Evolutionary conservation across 345 rosid genomes (phyloP).

Genomic region (Conringia planisiliqua): DNA sequence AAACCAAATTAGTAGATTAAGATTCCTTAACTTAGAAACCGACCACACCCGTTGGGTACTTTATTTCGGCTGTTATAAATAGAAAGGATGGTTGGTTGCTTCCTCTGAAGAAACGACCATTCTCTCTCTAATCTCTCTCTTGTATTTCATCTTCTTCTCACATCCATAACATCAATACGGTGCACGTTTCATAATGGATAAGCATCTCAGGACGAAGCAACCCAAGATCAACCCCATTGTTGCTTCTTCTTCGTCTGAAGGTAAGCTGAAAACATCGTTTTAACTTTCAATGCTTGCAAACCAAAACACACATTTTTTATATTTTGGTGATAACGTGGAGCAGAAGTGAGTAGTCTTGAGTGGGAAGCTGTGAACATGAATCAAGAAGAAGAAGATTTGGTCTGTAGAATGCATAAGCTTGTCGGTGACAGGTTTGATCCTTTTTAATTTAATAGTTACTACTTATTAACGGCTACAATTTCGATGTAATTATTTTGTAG

Average conservation of each 20-base stretch:
- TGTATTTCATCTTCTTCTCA: neutral
- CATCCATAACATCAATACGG: neutral
- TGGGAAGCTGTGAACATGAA: conserved; percentile 52
- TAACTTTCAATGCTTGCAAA: neutral
- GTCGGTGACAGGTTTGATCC: conserved; percentile 55
- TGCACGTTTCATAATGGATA: conserved; percentile 15
- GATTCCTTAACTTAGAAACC: neutral
- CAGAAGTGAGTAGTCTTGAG: conserved; percentile 59
- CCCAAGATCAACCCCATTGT: conserved; percentile 8
- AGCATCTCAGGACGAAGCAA: conserved; percentile 24
- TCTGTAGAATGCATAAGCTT: conserved; percentile 58
- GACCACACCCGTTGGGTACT: neutral
- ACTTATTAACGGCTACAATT: neutral
- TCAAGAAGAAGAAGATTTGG: conserved; percentile 62
- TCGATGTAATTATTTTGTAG: neutral
- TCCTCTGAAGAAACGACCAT: neutral
- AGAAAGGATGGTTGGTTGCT: neutral
- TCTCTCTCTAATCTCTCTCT: neutral
- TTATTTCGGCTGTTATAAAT: conserved; percentile 22
- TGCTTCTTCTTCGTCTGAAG: conserved; percentile 22
- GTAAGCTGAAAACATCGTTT: conserved; percentile 3
- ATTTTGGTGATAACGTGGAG: neutral
- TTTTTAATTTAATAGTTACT: neutral
- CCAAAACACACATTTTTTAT: neutral
- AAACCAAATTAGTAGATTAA: neutral